Base-by-base conservation (phyloP, 1,139 yeast genomes). In the Yamadazyma membranifaciens region DNA sequence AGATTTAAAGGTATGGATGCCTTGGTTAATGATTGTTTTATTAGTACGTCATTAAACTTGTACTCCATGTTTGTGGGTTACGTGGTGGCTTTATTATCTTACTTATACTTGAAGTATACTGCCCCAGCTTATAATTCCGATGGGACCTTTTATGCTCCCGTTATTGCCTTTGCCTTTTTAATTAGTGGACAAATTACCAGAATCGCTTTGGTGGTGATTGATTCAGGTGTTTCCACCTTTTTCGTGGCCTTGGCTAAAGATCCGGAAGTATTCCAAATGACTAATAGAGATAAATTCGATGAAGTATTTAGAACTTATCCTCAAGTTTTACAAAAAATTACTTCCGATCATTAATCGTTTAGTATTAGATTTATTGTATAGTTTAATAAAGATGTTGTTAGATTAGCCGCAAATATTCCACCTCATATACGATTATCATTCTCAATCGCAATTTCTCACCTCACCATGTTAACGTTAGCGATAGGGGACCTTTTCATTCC, bases 401-500 rank as follows among this genome's bases (percentile, higher is more conserved):
- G 28, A 26, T 5, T 22, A 4, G 12, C 28, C 28, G 6, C 11
- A 26, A 26, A 26, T 26, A 7, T 26, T 4, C 6, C 16, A 25
- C 16, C 16, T 30, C 27, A 15, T 12, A 6, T 36, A 6, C 12
- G 12, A 26, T n/a, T 26, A 10, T 5, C 6, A 26, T 26, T n/a
- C 11, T n/a, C 6, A 26, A 9, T 26, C 34, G 16, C 34, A 12
- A 32, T 20, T 20, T 16, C 26, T n/a, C 34, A 32, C n/a, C 25
- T n/a, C 15, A 34, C 22, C 36, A 89, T 89, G 97, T 71, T 92
- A 39, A 78, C 92, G n/a, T 73, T 92, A 37, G 94, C 95, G 7
- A 79, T 91, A 49, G 96, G 96, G 9, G 98, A 92, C 58, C 71
- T 92, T 11, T 88, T 83, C 60, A 83, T 92, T 26, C 98, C 98